Conservation (phyloP, 2,329 filamentous ascomycete genomes). For the Aspergillus puulaauensis region DNA sequence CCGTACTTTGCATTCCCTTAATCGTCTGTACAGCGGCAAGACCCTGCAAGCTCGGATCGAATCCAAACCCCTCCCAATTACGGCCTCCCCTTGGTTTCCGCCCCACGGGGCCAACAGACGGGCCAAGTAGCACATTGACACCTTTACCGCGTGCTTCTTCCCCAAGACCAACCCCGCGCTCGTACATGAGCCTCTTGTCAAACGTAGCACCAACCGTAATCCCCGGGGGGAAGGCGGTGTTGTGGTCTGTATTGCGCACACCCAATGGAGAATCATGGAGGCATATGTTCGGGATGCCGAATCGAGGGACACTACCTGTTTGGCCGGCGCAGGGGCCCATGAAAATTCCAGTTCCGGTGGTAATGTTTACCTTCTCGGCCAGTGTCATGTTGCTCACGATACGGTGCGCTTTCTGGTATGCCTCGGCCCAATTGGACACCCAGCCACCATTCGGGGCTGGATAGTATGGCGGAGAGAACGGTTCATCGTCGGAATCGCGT, state of each 20-base stretch:
- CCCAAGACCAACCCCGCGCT: constrained; percentile 66
- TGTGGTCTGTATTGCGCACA: constrained; percentile 70
- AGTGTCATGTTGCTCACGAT: constrained; percentile 75
- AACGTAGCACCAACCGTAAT: constrained; percentile 75
- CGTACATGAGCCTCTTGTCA: constrained; percentile 69
- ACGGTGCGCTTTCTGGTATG: constrained; percentile 67
- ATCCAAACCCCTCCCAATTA: constrained; percentile 74
- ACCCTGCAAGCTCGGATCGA: constrained; percentile 65
- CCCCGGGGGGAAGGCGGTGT: constrained; percentile 76
- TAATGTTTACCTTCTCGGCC: constrained; percentile 78
- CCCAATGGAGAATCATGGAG: constrained; percentile 71
- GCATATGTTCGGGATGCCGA: constrained; percentile 72
- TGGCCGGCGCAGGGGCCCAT: constrained; percentile 78
- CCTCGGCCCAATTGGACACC: constrained; percentile 65
- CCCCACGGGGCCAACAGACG: constrained; percentile 69
- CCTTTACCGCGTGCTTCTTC: constrained; percentile 73
- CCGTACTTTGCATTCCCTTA: constrained; percentile 56
- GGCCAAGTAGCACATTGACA: constrained; percentile 69
- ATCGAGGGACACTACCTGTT: constrained; percentile 66
- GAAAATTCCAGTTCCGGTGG: constrained; percentile 66
- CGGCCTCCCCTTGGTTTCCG: constrained; percentile 71
- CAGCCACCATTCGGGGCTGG: constrained; percentile 72
- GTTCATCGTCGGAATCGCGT: constrained; percentile 21
- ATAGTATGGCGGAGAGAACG: constrained; percentile 61
- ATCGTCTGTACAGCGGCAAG: constrained; percentile 53